These are phyloP conservation scores for Iris macrosiphon DNA, from an alignment of 106 monocot species.

Conservation along the genomic window DNA sequence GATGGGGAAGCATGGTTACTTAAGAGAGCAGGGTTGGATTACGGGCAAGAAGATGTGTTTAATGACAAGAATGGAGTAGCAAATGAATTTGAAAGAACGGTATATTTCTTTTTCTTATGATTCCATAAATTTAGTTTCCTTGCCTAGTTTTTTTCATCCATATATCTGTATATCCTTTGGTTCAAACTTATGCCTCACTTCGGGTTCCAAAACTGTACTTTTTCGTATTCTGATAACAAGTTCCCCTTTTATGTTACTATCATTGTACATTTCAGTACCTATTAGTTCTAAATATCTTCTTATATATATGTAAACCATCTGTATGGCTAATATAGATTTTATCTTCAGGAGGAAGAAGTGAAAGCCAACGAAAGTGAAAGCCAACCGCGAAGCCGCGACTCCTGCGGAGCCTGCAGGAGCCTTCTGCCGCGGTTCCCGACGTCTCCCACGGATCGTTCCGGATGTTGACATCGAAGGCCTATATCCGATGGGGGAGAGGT, in stretches of 20 bases:
- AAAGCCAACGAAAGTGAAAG: conserved; percentile 39
- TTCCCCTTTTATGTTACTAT: no score
- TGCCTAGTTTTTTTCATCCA: no score
- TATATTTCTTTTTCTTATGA: conserved; percentile 16
- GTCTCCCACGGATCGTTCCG: no score
- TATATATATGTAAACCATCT: neutral
- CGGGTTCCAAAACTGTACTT: neutral
- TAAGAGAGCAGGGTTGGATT: conserved; percentile 54
- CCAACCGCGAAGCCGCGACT: no score
- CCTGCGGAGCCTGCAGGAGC: no score
- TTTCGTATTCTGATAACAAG: neutral
- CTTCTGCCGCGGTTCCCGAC: no score
- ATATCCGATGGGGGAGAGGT: no score
- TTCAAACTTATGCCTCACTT: neutral
- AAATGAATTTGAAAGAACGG: conserved; percentile 27
- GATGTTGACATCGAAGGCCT: no score
- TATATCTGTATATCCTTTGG: no score
- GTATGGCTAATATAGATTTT: neutral
- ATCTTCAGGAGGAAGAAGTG: conserved; percentile 57
- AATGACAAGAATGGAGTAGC: conserved; percentile 19
- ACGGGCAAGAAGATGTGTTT: conserved; percentile 33
- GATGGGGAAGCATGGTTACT: conserved; percentile 57
- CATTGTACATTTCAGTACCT: neutral
- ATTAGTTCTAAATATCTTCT: neutral
- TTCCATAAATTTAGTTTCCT: neutral